phyloP scores from a whole-genome alignment of 768 basidiomycete species.

The Suillus subluteus region DNA sequence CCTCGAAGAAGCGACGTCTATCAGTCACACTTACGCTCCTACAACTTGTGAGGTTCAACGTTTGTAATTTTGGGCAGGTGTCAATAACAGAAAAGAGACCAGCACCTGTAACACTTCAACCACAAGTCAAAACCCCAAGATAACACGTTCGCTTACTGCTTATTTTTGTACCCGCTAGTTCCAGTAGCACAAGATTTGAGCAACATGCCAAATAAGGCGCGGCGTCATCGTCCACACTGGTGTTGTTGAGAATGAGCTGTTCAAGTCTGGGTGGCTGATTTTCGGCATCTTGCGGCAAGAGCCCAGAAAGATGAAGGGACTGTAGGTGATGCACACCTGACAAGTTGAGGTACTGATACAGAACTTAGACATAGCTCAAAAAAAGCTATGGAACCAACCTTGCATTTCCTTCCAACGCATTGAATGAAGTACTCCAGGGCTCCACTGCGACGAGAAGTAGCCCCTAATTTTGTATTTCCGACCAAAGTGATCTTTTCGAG shows the following conservation, averaged over 20 bases:
- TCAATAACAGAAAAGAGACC: conserved; percentile 64
- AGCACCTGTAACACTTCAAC: conserved; percentile 39
- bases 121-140: background rate
- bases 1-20: conserved; percentile 71
- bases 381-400: conserved; percentile 39
- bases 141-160: conserved; percentile 46
- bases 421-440: conserved; percentile 51
- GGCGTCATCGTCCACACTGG: conserved; percentile 61
- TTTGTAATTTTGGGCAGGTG: conserved; percentile 52
- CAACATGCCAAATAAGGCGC: conserved; percentile 58
- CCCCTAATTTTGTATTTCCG: conserved; percentile 63
- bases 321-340: conserved; percentile 53
- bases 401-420: conserved; percentile 61
- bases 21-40: conserved; percentile 62
- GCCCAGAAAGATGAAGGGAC: conserved; percentile 53
- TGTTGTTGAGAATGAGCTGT: conserved; percentile 60
- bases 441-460: conserved; percentile 34
- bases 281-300: conserved; percentile 34
- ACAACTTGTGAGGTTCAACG: conserved; percentile 69
- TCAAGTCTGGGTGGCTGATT: conserved; percentile 43
- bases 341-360: conserved; percentile 57
- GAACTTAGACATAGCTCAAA: conserved; percentile 7
- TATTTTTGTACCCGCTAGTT: conserved; percentile 60
- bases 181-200: conserved; percentile 47
- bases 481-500: conserved; percentile 64